Evolutionary conservation across 495 filamentous ascomycete genomes (phyloP).

Genomic region (Usnea hakonensis): DNA sequence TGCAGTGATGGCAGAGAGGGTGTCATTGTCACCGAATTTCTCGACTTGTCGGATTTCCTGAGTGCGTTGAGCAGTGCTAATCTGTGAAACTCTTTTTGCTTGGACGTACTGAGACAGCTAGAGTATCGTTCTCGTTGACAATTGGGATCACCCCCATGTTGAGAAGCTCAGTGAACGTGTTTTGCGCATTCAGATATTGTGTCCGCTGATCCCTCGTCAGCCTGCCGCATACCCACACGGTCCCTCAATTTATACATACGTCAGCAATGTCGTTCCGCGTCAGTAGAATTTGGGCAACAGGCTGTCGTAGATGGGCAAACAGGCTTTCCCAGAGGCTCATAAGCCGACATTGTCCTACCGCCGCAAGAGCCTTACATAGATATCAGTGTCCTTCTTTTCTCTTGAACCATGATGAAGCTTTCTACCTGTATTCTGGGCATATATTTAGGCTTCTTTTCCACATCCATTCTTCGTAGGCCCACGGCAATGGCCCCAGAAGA

Average conservation of each 20-base stretch:
- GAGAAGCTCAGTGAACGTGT: constrained; percentile 81
- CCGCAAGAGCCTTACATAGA: constrained; percentile 68
- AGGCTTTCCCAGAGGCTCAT: constrained; percentile 94
- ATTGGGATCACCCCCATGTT: constrained; percentile 97
- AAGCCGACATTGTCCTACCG: constrained; percentile 89
- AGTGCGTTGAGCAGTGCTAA: constrained; percentile 13
- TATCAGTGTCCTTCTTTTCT: neutral
- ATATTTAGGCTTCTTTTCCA: constrained; percentile 81
- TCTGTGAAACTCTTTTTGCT: too few species aligned
- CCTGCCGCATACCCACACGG: neutral
- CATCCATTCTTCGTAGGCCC: constrained; percentile 79
- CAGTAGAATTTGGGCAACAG: constrained; percentile 87
- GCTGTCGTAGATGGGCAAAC: constrained; percentile 78
- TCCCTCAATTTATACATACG: constrained; percentile 40
- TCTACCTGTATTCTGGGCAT: constrained; percentile 72
- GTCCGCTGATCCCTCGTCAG: constrained; percentile 54
- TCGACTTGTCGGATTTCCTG: constrained; percentile 58
- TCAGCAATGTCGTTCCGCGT: constrained; percentile 98
- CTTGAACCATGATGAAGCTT: neutral
- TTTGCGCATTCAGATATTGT: constrained; percentile 93
- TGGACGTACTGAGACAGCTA: constrained; percentile 67
- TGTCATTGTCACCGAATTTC: constrained; percentile 99
- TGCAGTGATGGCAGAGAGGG: constrained; percentile 89
- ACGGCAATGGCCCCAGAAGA: constrained; percentile 96
- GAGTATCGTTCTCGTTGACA: constrained; percentile 96